Evolutionary conservation across 1,139 yeast genomes (phyloP).

Genomic region (Taiozyma sp.): DNA sequence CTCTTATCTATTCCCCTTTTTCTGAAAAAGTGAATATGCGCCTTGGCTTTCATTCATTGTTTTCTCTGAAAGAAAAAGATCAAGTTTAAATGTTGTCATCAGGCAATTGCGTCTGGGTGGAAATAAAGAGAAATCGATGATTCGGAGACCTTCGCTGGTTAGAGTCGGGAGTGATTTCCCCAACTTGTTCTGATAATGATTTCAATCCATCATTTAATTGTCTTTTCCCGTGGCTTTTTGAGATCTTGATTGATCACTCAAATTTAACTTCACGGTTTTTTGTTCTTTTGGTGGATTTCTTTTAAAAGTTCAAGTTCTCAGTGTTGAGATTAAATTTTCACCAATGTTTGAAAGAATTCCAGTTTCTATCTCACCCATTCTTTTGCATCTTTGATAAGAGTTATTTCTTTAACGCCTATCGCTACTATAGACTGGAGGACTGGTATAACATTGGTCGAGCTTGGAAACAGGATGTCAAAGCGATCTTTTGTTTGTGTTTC

Average conservation of each 20-base stretch:
- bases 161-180: background rate
- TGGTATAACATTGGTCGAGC: background rate
- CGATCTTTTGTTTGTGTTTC: background rate
- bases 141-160: background rate
- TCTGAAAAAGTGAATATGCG: background rate
- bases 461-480: background rate
- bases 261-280: background rate
- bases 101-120: background rate
- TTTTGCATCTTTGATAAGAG: background rate
- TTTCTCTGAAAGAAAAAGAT: background rate
- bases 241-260: background rate
- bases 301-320: background rate
- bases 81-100: background rate
- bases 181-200: background rate
- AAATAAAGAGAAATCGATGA: background rate
- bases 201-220: background rate
- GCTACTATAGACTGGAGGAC: background rate
- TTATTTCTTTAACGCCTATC: background rate
- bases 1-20: background rate
- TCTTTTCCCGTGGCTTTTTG: background rate
- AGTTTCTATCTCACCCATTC: background rate
- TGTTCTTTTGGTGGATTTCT: background rate
- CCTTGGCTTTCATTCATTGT: background rate
- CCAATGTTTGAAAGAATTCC: background rate
- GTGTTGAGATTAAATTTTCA: background rate